Evolutionary conservation across 768 basidiomycete genomes (phyloP).

Genomic region (Phallus indusiatus): DNA sequence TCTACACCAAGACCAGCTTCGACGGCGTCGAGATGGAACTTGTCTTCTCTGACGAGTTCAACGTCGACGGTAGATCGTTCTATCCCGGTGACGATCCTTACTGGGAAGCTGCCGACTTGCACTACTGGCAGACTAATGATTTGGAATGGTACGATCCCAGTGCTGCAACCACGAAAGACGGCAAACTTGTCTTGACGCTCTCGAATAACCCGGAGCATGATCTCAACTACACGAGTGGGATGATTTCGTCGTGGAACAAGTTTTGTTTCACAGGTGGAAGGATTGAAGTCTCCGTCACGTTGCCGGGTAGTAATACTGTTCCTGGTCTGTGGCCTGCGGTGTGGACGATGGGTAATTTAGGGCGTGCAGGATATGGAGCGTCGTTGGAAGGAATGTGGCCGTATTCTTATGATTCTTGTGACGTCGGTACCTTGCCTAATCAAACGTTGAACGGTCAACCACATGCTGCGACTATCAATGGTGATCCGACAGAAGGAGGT

Average conservation of each 20-base stretch:
- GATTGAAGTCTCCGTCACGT: constrained; percentile 54
- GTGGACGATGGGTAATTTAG: constrained; percentile 66
- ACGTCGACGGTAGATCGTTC: constrained; percentile 68
- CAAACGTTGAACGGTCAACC: constrained; percentile 69
- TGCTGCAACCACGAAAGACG: constrained; percentile 63
- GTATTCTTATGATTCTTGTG: constrained; percentile 77
- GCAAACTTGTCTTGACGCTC: constrained; percentile 69
- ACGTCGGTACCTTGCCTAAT: constrained; percentile 85
- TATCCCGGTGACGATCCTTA: constrained; percentile 86
- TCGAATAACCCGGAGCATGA: constrained; percentile 56
- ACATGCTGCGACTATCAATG: constrained; percentile 45
- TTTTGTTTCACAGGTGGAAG: constrained; percentile 91
- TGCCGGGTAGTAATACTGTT: constrained; percentile 61
- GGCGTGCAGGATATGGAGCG: constrained; percentile 84
- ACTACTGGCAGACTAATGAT: constrained; percentile 74
- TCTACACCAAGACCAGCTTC: constrained; percentile 45
- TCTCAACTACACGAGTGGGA: constrained; percentile 61
- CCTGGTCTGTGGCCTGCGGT: constrained; percentile 47
- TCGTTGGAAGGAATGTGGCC: constrained; percentile 83
- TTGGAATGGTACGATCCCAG: constrained; percentile 87
- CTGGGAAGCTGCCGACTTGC: constrained; percentile 77
- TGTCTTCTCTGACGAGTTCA: constrained; percentile 87
- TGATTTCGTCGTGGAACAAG: constrained; percentile 72
- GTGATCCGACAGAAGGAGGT: constrained; percentile 43
- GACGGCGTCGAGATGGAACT: constrained; percentile 53